A percentile compares a stretch with the other conserved stretches of the same genome.
phyloP scores from a whole-genome alignment of 2,329 filamentous ascomycete genomes.

The Pseudopithomyces chartarum region DNA sequence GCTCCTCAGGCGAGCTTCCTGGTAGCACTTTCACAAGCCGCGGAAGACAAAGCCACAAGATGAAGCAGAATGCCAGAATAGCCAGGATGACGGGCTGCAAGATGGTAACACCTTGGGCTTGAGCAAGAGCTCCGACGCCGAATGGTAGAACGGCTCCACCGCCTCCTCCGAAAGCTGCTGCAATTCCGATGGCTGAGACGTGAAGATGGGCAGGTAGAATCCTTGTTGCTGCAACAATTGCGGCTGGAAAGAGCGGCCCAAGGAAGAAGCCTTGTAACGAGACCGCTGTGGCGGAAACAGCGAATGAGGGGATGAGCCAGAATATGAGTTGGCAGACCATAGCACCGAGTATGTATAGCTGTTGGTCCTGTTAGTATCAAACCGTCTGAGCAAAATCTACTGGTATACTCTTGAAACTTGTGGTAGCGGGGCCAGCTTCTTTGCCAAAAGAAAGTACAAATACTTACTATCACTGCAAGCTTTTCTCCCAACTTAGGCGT shows the following conservation, averaged over 20 bases:
- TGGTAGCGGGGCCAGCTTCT: no score
- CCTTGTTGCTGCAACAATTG: conserved; percentile 72
- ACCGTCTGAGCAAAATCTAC: background rate
- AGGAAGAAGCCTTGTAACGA: conserved; percentile 76
- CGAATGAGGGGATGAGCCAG: conserved; percentile 77
- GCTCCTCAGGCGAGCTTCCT: conserved; percentile 6
- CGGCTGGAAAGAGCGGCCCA: conserved; percentile 76
- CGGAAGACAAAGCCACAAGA: conserved; percentile 53
- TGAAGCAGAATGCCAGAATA: conserved; percentile 53
- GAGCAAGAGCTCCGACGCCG: conserved; percentile 68
- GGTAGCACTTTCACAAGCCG: conserved; percentile 15
- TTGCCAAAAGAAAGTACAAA: no score
- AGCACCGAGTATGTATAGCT: conserved; percentile 65
- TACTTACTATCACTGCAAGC: conserved; percentile 47
- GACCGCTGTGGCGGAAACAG: conserved; percentile 72
- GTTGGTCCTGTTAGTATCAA: conserved; percentile 32
- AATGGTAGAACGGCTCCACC: conserved; percentile 70
- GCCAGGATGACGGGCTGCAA: conserved; percentile 62
- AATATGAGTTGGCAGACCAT: conserved; percentile 71
- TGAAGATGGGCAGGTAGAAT: conserved; percentile 74
- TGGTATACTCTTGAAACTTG: no score
- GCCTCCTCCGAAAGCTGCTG: conserved; percentile 73
- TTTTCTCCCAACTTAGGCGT: conserved; percentile 75
- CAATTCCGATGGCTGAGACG: conserved; percentile 76
- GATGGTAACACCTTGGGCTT: conserved; percentile 60